These are phyloP conservation scores for Chaetomium sp. DNA, from an alignment of 2,329 filamentous ascomycete species.

Conservation along the genomic window DNA sequence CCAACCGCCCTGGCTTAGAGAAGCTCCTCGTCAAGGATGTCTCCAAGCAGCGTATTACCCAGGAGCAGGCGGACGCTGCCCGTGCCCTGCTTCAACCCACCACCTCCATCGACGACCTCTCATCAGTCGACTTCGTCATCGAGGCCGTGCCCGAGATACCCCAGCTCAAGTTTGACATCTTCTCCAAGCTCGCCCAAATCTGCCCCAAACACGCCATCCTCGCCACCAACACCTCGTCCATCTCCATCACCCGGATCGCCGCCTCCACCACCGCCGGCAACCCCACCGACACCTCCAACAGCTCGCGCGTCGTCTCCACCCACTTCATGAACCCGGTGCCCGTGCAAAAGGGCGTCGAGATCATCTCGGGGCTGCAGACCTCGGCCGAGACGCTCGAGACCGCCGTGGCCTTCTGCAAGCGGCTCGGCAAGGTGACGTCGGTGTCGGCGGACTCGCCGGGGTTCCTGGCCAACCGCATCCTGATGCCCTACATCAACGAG, in stretches of 20 bases:
- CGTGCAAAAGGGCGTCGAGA: constrained; percentile 95
- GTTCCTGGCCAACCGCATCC: constrained; percentile 92
- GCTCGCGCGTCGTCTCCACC: constrained; percentile 87
- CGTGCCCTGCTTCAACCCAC: constrained; percentile 69
- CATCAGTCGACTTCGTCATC: constrained; percentile 92
- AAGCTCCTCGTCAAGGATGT: constrained; percentile 94
- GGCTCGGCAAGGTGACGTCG: constrained; percentile 91
- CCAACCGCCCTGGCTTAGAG: constrained; percentile 53
- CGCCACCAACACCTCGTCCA: constrained; percentile 98
- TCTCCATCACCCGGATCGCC: constrained; percentile 94
- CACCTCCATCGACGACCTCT: constrained; percentile 75
- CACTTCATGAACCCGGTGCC: constrained; percentile 99
- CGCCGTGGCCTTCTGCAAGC: constrained; percentile 81
- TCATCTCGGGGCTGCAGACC: constrained; percentile 92
- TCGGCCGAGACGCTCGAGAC: constrained; percentile 78
- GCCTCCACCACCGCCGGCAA: constrained; percentile 74
- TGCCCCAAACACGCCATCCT: constrained; percentile 85
- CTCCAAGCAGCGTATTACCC: constrained; percentile 79
- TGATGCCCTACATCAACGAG: constrained; percentile 99
- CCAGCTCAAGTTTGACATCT: constrained; percentile 84
- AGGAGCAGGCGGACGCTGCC: constrained; percentile 74
- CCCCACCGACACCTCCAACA: constrained; percentile 76
- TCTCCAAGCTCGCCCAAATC: constrained; percentile 77
- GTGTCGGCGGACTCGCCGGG: constrained; percentile 87
- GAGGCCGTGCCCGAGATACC: constrained; percentile 95